Base-by-base conservation (phyloP, 129 eudicot species). In the Flaveria robusta region DNA sequence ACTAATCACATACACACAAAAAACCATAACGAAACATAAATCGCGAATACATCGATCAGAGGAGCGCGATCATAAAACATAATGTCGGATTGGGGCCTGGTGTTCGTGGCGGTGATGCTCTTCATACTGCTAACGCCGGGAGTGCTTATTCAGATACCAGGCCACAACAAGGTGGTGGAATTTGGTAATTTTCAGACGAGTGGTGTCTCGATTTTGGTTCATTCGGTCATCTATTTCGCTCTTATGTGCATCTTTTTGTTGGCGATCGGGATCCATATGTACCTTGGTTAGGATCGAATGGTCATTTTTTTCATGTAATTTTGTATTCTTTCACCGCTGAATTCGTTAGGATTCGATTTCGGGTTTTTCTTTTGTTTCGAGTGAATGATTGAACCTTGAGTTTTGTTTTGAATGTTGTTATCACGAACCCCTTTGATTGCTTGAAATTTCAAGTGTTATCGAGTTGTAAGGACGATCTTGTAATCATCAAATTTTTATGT, bases 11-110 rank as follows among this genome's bases (percentile, higher is more conserved):
- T 49, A 46, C 65, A 24, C 64, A 26, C 64, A 43, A 42, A 55
- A 14, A 49, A 26, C 42, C 12, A 68, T 14, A 80, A 42, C 14
- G 18, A 59, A n/a, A 65, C 2, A 64, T 14, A 41, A 6, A 43
- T 13, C 52, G 14, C 5, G 0, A 52, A 47, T 9, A 26, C 34
- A 34, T 65, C 64, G 9, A 70, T 22, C 50, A 12, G 12, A 56
- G 9, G 27, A 13, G 52, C 39, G 52, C 1, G 5, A 69, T 58
- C 45, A 6, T 4, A 16, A 34, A 29, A 31, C 7, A n/a, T 74
- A 29, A 91, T 91, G 97, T 60, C 88, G 16, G 96, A 92, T 56
- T 93, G 97, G 98, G 98, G 96, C 12, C 98, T 97, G 76, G 97
- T 93, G 67, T 91, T 93, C 47, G 88, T 93, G 16, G 96, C 96